Evolutionary conservation across 2,329 filamentous ascomycete genomes (phyloP).

Genomic region (Colletotrichum lupini): DNA sequence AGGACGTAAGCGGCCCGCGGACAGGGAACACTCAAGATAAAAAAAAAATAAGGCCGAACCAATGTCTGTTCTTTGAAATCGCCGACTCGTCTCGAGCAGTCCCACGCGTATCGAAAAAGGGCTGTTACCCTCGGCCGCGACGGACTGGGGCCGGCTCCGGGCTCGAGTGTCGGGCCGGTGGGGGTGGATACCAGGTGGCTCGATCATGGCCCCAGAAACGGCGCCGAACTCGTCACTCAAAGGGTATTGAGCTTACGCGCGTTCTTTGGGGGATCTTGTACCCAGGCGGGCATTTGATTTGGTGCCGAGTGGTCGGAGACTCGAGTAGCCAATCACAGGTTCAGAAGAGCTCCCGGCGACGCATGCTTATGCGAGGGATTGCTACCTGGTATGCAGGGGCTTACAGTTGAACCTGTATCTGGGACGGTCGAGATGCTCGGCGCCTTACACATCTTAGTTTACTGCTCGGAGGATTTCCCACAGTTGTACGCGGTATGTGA

Average conservation of each 20-base stretch:
- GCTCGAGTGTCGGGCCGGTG: slow-evolving; percentile 14
- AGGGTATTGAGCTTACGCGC: slow-evolving; percentile 11
- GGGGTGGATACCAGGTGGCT: slow-evolving; percentile 22
- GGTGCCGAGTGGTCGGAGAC: background rate
- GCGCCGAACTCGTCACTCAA: slow-evolving; percentile 21
- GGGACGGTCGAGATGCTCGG: slow-evolving; percentile 21
- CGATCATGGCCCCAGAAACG: slow-evolving; percentile 24
- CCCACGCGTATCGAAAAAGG: background rate
- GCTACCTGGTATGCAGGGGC: background rate
- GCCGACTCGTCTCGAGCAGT: background rate
- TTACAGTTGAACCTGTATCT: background rate
- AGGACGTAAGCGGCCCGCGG: background rate
- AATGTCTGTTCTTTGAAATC: background rate
- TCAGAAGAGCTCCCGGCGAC: background rate
- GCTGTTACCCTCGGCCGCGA: slow-evolving; percentile 3
- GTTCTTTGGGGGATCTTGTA: background rate
- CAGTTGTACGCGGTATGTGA: background rate
- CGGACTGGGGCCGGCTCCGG: slow-evolving; percentile 6
- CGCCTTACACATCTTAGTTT: slow-evolving; percentile 5
- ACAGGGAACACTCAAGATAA: background rate
- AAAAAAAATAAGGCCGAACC: background rate
- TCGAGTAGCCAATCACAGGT: background rate
- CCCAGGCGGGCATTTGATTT: background rate
- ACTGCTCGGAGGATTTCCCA: slow-evolving; percentile 4
- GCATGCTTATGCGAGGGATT: background rate